Conservation (phyloP, 2,329 filamentous ascomycete genomes). For the Parafenestella ontariensis region DNA sequence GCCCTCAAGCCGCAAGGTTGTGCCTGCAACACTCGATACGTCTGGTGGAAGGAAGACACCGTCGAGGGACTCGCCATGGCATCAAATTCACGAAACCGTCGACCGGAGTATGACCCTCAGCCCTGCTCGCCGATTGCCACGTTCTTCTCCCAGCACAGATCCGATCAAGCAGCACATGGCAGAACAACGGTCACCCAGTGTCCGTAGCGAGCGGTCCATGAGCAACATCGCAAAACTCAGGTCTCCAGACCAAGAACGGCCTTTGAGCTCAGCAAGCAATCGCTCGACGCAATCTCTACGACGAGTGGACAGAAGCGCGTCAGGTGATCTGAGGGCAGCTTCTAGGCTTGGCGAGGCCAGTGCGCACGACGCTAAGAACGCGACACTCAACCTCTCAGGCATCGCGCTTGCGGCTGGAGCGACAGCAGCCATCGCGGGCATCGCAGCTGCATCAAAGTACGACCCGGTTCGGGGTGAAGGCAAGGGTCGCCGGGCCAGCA, state of each 20-base stretch:
- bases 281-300: slow-evolving; percentile 73
- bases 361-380: slow-evolving; percentile 44
- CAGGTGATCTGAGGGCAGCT: slow-evolving; percentile 77
- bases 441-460: slow-evolving; percentile 63
- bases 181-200: slow-evolving; percentile 49
- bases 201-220: slow-evolving; percentile 54
- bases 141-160: slow-evolving; percentile 45
- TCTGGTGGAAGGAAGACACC: slow-evolving; percentile 21
- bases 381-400: slow-evolving; percentile 40
- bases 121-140: slow-evolving; percentile 43
- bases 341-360: slow-evolving; percentile 64
- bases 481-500: slow-evolving; percentile 78
- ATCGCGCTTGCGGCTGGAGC: slow-evolving; percentile 44
- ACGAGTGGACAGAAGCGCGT: slow-evolving; percentile 70
- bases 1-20: slow-evolving; percentile 30
- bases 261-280: slow-evolving; percentile 67
- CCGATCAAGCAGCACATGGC: slow-evolving; percentile 44
- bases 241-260: slow-evolving; percentile 59
- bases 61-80: slow-evolving; percentile 39
- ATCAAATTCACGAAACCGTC: slow-evolving; percentile 57
- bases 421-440: slow-evolving; percentile 50
- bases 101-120: slow-evolving; percentile 51
- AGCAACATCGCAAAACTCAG: slow-evolving; percentile 50
- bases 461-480: slow-evolving; percentile 86
- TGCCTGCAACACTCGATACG: slow-evolving; percentile 37